Base-by-base conservation (phyloP, 306 rosid species). In the Cyamopsis tetragonoloba region DNA sequence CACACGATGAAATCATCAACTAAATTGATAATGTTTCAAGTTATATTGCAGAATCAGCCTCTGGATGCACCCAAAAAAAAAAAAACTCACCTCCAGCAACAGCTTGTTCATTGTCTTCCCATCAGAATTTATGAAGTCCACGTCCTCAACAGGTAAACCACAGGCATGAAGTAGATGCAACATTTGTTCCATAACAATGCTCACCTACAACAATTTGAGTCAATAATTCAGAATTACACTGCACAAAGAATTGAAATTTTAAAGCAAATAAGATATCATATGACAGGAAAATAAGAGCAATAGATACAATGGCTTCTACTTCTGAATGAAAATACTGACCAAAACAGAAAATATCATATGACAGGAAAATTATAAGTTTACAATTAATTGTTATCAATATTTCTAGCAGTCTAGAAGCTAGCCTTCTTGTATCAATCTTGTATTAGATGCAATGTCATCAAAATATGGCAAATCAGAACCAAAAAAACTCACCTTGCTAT, bases 181-280 rank as follows among this genome's bases (percentile, higher is more conserved):
- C 96, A 93, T 93, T 83, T 93, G 98, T 49, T 93, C 98, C 98
- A 93, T 93, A 13, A 89, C 98, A 73, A 93, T 85, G 96, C 97
- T 86, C 48, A 93, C 98, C 98, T 93, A 80, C 63, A 74, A 66
- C 17, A 71, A 39, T 72, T 47, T 74, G 68, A 70, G 63, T 30
- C 8, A 23, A 50, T 32, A 51, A 54, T 27, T 54, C 31, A 34
- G 38, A 37, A 19, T 20, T 20, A 41, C 23, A 48, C 22, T 13
- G 26, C 7, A 31, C n/a, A 77, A 62, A 61, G 22, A 41, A 22
- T 15, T 5, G 3, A 62, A n/a, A 30, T 13, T 28, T 26, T 23
- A 49, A 67, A 28, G 53, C 2, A 43, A 22, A 26, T 9, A 13
- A 15, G 14, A 51, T 3, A 28, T 47, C 13, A 32, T 44, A 67